Evolutionary conservation across 2,329 filamentous ascomycete species (phyloP).

Genomic region (Neurospora crassa): DNA sequence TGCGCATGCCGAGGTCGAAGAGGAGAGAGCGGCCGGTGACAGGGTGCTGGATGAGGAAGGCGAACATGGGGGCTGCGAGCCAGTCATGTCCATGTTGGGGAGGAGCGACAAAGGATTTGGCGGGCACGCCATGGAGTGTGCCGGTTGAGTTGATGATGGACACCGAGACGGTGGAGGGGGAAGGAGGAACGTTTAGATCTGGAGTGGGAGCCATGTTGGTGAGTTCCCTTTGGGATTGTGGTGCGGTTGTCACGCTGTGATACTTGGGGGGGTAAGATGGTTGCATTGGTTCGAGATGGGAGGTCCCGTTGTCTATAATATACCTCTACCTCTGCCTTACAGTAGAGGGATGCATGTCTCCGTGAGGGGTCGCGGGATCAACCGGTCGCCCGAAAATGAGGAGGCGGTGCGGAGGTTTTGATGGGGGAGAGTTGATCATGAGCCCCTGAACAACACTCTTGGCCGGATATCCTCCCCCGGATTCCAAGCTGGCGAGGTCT

Average conservation of each 20-base stretch:
- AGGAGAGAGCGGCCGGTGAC: constrained; percentile 15
- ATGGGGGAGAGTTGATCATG: background rate
- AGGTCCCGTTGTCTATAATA: background rate
- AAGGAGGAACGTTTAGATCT: constrained; percentile 24
- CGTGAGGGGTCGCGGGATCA: background rate
- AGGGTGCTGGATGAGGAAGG: constrained; percentile 17
- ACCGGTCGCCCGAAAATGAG: background rate
- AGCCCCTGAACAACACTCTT: background rate
- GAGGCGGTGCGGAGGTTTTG: background rate
- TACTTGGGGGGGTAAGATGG: background rate
- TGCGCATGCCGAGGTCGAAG: constrained; percentile 21
- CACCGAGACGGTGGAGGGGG: constrained; percentile 22
- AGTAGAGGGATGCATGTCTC: background rate
- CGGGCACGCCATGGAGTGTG: constrained; percentile 15
- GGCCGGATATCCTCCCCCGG: background rate
- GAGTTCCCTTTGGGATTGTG: background rate
- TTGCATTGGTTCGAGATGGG: background rate
- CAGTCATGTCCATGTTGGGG: constrained; percentile 21
- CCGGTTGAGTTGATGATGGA: constrained; percentile 24
- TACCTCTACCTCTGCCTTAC: background rate
- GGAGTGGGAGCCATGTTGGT: constrained; percentile 11
- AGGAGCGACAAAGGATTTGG: constrained; percentile 19
- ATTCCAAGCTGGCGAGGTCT: background rate
- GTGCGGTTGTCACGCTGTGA: background rate
- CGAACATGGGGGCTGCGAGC: constrained; percentile 17